Evolutionary conservation across 352 stramenopile species (phyloP).

Genomic region (Globisporangium parvum): DNA sequence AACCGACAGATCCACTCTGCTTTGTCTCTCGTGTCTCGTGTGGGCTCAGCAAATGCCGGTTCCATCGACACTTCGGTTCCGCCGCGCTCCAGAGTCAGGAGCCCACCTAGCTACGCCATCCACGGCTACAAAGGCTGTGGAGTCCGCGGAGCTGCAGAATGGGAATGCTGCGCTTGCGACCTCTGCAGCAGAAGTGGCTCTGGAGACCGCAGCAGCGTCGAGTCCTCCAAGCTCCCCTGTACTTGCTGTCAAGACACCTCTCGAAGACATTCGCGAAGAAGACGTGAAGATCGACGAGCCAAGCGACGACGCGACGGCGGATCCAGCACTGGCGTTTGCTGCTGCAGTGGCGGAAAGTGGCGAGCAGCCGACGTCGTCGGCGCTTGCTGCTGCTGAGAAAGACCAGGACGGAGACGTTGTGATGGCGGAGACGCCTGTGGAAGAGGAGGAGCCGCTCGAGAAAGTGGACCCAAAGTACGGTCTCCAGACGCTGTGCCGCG

Average conservation of each 20-base stretch:
- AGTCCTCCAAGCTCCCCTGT: background rate
- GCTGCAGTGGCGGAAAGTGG: background rate
- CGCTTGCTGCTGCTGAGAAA: background rate
- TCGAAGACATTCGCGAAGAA: conserved; percentile 9
- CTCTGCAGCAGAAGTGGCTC: background rate
- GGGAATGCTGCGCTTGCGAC: background rate
- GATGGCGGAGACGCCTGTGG: conserved; percentile 31
- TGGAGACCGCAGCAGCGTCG: background rate
- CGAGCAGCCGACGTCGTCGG: background rate
- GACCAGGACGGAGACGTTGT: conserved; percentile 64
- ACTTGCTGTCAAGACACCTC: background rate
- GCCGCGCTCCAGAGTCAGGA: conserved; percentile 46
- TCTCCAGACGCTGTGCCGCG: conserved; percentile 65
- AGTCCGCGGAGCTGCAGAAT: conserved; percentile 8
- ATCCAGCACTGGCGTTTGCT: background rate
- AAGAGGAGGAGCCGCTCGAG: conserved; percentile 1
- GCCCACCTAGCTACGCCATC: background rate
- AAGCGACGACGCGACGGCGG: too few relatives aligned
- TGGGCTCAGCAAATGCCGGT: conserved; percentile 44
- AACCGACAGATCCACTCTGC: background rate
- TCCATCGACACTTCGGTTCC: conserved; percentile 63
- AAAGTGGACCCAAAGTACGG: conserved; percentile 67
- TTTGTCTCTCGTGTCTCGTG: background rate
- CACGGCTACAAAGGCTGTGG: conserved; percentile 7
- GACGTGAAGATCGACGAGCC: conserved; percentile 2